These are phyloP conservation scores for Cystobasidium slooffiae DNA, from an alignment of 1,284 basidiomycete genomes.

Conservation along the genomic window DNA sequence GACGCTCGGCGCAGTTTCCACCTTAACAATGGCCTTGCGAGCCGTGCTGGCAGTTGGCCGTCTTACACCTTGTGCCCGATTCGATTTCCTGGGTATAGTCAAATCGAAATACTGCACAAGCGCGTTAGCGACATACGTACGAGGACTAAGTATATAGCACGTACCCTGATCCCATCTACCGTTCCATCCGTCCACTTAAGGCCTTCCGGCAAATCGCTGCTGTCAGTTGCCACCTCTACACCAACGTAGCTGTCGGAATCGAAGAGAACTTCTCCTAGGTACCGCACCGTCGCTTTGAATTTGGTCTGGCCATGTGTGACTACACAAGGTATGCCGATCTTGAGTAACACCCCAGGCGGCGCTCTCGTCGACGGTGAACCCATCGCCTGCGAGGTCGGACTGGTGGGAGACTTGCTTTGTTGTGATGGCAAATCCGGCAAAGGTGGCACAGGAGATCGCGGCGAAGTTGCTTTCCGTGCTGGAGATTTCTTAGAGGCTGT, in stretches of 20 bases:
- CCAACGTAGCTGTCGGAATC: conserved; percentile 86
- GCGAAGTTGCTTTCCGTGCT: background rate
- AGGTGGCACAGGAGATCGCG: conserved; percentile 21
- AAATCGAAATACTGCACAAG: conserved; percentile 6
- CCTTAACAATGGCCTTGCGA: background rate
- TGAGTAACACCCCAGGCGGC: conserved; percentile 70
- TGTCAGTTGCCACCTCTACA: conserved; percentile 75
- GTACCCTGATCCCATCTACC: conserved; percentile 64
- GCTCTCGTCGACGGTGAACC: conserved; percentile 45
- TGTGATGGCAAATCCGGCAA: conserved; percentile 46
- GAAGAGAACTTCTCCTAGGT: conserved; percentile 80
- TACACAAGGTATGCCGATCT: conserved; percentile 89
- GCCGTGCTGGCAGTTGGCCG: background rate
- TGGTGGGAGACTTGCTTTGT: background rate
- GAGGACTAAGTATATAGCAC: background rate
- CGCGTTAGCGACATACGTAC: background rate
- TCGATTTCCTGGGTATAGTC: background rate
- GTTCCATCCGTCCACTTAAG: conserved; percentile 81
- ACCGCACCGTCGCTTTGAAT: conserved; percentile 83
- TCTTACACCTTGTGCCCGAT: background rate
- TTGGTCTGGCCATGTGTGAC: conserved; percentile 74
- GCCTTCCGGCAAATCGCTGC: conserved; percentile 62
- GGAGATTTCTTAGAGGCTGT: background rate
- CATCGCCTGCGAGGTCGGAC: background rate
- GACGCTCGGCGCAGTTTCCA: background rate